phyloP scores from a whole-genome alignment of 441 rosid species.

The Kokia cookei region DNA sequence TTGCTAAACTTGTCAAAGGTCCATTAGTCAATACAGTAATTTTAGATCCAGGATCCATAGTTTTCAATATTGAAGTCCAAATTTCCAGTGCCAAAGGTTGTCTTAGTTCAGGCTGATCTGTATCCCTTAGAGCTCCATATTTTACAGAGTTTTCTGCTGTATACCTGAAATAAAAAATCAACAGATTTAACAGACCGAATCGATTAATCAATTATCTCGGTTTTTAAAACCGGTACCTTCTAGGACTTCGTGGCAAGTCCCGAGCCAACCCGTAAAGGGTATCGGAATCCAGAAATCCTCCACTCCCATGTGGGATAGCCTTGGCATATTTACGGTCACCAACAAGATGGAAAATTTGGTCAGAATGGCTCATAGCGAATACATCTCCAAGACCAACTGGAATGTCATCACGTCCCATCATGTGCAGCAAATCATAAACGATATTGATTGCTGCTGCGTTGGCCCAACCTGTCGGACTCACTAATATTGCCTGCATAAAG shows the following conservation, averaged over 20 bases:
- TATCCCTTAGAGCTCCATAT: conserved; percentile 63
- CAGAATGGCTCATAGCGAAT: conserved; percentile 60
- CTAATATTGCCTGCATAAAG: conserved; percentile 59
- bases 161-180: conserved; percentile 33
- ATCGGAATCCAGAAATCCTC: conserved; percentile 83
- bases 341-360: conserved; percentile 32
- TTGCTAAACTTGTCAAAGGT: conserved; percentile 80
- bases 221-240: conserved; percentile 33
- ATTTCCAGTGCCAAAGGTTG: conserved; percentile 75
- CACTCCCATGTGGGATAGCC: conserved; percentile 76
- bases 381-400: conserved; percentile 72
- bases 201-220: not conserved
- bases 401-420: conserved; percentile 98
- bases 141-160: conserved; percentile 66
- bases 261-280: conserved; percentile 86
- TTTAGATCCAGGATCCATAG: conserved; percentile 38
- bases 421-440: conserved; percentile 79
- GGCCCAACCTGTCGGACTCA: conserved; percentile 92
- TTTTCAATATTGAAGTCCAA: conserved; percentile 44
- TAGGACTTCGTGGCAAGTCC: conserved; percentile 70
- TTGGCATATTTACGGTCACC: conserved; percentile 74
- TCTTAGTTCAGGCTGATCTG: conserved; percentile 64
- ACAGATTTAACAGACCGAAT: not conserved
- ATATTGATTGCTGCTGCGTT: conserved; percentile 85
- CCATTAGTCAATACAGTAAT: conserved; percentile 74